These are phyloP conservation scores for Fusarium praegraminearum DNA, from an alignment of 2,329 filamentous ascomycete genomes.

Conservation along the genomic window DNA sequence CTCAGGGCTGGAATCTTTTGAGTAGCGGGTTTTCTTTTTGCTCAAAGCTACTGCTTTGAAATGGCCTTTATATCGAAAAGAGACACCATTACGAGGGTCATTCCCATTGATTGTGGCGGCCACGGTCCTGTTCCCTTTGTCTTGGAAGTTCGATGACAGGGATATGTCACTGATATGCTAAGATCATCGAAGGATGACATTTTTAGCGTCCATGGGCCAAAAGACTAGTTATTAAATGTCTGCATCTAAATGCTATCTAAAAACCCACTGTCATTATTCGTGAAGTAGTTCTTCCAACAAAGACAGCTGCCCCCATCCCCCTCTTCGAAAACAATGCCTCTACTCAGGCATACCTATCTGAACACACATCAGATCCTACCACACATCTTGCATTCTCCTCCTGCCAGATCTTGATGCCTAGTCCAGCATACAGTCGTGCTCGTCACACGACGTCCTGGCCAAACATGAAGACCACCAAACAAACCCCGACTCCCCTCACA, in stretches of 20 bases:
- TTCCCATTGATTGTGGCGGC: not conserved
- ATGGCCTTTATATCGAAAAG: not conserved
- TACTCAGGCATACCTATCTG: not conserved
- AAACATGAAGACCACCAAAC: not conserved
- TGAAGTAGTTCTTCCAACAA: not conserved
- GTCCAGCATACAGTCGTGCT: not conserved
- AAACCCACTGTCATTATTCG: not conserved
- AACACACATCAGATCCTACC: constrained; percentile 8
- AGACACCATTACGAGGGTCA: not conserved
- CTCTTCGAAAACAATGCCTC: not conserved
- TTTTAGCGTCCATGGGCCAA: not conserved
- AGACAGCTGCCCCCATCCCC: not conserved
- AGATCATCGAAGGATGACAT: not conserved
- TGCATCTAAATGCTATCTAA: not conserved
- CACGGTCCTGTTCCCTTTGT: not conserved
- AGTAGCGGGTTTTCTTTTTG: not conserved
- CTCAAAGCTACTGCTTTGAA: not conserved
- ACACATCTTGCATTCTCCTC: constrained; percentile 28
- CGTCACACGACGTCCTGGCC: constrained; percentile 11
- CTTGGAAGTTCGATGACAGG: not conserved
- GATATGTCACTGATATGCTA: not conserved
- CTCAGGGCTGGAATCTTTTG: not conserved
- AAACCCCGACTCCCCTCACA: not conserved
- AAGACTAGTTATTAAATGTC: not conserved
- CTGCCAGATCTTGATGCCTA: constrained; percentile 30